phyloP scores from a whole-genome alignment of 768 basidiomycete species.

The Flagelloscypha sp. region DNA sequence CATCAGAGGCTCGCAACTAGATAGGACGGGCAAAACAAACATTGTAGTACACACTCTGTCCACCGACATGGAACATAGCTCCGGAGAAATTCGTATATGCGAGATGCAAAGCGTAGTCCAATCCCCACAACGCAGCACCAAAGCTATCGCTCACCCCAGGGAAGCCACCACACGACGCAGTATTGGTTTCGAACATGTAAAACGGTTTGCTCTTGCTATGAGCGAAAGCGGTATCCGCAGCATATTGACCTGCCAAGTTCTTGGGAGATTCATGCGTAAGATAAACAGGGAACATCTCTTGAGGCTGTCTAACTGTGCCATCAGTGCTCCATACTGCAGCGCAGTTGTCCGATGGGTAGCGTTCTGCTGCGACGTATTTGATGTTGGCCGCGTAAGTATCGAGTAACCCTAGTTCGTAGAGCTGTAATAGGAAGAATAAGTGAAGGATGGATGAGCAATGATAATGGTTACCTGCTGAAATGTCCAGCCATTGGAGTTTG shows the following conservation, averaged over 20 bases:
- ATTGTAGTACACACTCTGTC: conserved; percentile 46
- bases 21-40: too few relatives aligned
- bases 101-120: conserved; percentile 43
- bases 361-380: conserved; percentile 44
- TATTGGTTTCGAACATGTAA: conserved; percentile 48
- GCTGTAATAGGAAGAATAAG: too few relatives aligned
- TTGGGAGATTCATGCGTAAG: conserved; percentile 51
- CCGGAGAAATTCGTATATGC: conserved; percentile 42
- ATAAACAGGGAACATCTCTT: conserved; percentile 42
- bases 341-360: conserved; percentile 54
- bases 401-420: conserved; percentile 46
- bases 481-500: too few relatives aligned
- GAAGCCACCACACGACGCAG: conserved; percentile 47
- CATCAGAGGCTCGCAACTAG: too few relatives aligned
- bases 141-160: conserved; percentile 43
- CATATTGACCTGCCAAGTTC: conserved; percentile 45
- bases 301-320: conserved; percentile 32
- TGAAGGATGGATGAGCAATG: too few relatives aligned
- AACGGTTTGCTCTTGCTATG: conserved; percentile 28
- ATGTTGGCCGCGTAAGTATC: conserved; percentile 32
- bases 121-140: conserved; percentile 42
- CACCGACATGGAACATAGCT: conserved; percentile 35
- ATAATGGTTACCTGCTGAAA: too few relatives aligned
- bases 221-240: conserved; percentile 35
- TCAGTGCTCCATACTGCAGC: conserved; percentile 34